Evolutionary conservation across 371 early-diverging fungal species (phyloP), one percentile per base, ranked within the genome.

Genomic region (Parasitella parasitica): DNA sequence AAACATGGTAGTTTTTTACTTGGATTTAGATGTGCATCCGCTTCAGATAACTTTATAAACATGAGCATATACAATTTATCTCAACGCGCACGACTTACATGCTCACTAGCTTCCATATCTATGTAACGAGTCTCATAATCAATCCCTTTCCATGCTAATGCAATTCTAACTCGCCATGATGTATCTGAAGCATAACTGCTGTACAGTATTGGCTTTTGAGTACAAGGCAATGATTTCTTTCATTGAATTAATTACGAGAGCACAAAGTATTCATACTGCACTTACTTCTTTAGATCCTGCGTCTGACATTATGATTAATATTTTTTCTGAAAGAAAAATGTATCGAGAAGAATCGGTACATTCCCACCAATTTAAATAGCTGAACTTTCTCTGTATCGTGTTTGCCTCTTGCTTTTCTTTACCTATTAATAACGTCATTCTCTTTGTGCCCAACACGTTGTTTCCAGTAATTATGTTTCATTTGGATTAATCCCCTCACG

Each of bases 141-240:
- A 28, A 64, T 84, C 24, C 81, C 84, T 68, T 95, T 95, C 82
- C 78, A 84, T 63, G 81, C 78, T 26, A 95, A 74, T 16, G 88
- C 90, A 51, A 90, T 84, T 36, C 94, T 78, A 27, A 94, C 90
- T 63, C 96, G 86, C 77, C 88, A 93, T 2, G 91, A 83, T 54
- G 89, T 88, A 6, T 87, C 86, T 27, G 91, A 91, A 27, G 91
- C 85, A 75, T 81, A 94, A 78, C 90, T 92, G 5, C 82, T 71
- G 75, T 92, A 93, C 4, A 95, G 77, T 3, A 83, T 64, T 8
- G 89, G 88, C n/a, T 22, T 11, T 20, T 54, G 43, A 43, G 22
- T 43, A 43, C 20, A 43, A 43, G 22, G 8, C 22, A 22, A 43
- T 20, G 43, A 9, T 22, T 20, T 43, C 43, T 43, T 20, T 43